A percentile compares a stretch with the other conserved stretches of the same genome.
Evolutionary conservation across 441 rosid species (phyloP).

Genomic region (Pelargonium cotyledonis): DNA sequence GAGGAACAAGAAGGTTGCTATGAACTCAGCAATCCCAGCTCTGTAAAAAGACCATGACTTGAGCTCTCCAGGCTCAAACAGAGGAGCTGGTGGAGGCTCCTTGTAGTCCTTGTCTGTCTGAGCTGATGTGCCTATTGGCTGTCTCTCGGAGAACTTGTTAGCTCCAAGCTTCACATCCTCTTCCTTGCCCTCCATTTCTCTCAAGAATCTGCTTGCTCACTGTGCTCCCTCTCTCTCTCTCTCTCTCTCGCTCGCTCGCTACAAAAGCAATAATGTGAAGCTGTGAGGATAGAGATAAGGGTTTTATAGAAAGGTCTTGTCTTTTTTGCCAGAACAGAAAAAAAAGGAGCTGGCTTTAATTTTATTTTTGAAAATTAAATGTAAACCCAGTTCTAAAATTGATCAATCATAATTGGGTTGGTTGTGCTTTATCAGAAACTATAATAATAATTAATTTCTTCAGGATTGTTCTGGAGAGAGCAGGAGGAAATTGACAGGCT

Average conservation of each 20-base stretch:
- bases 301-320: no score
- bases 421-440: no score
- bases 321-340: no score
- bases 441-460: no score
- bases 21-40: slow-evolving; percentile 59
- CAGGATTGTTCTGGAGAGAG: slow-evolving; percentile 30
- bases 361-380: no score
- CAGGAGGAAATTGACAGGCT: slow-evolving; percentile 31
- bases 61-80: slow-evolving; percentile 60
- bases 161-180: slow-evolving; percentile 48
- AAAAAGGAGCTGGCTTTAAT: no score
- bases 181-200: slow-evolving; percentile 40
- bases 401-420: no score
- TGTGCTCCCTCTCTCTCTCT: not conserved
- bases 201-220: not conserved
- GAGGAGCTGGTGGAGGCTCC: slow-evolving; percentile 59
- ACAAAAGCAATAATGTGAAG: not conserved
- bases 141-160: slow-evolving; percentile 43
- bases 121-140: slow-evolving; percentile 41
- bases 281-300: no score
- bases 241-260: not conserved
- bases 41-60: slow-evolving; percentile 68
- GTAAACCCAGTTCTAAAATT: no score
- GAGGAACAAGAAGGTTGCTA: slow-evolving; percentile 59
- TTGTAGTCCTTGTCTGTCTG: slow-evolving; percentile 48